Conservation (phyloP, 1,284 basidiomycete species). For the Cystobasidium pallidum region DNA sequence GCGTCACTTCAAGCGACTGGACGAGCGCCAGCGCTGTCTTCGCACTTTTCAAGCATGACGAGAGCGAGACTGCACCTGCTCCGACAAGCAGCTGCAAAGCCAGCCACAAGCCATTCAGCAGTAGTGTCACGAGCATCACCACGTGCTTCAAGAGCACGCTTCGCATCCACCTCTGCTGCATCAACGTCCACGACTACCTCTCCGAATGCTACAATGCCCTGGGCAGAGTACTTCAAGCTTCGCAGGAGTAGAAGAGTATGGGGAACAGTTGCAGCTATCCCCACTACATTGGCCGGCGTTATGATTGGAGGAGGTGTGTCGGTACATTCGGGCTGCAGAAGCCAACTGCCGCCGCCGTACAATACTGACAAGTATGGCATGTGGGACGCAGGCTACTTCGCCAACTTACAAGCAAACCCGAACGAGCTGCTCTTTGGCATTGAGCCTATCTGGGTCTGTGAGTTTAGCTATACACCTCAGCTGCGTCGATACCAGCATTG, state of each 20-base stretch:
- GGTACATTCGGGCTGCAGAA: slow-evolving; percentile 39
- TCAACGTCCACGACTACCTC: neutral
- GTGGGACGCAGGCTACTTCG: slow-evolving; percentile 36
- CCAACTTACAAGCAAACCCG: slow-evolving; percentile 38
- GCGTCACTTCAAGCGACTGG: neutral
- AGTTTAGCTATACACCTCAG: neutral
- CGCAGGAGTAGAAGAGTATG: slow-evolving; percentile 46
- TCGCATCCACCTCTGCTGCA: slow-evolving; percentile 24
- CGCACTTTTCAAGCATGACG: slow-evolving; percentile 34
- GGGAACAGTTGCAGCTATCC: slow-evolving; percentile 50
- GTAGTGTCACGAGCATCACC: neutral
- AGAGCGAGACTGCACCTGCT: slow-evolving; percentile 5
- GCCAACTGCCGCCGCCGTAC: slow-evolving; percentile 46
- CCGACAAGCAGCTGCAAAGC: slow-evolving; percentile 4
- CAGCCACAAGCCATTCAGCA: neutral
- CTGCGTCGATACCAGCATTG: neutral
- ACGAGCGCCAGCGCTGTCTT: neutral
- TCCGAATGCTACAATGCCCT: slow-evolving; percentile 40
- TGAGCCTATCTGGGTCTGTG: slow-evolving; percentile 49
- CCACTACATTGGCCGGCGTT: slow-evolving; percentile 49
- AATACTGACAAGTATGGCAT: slow-evolving; percentile 37
- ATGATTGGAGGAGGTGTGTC: slow-evolving; percentile 38
- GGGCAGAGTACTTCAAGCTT: slow-evolving; percentile 50
- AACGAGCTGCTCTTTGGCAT: slow-evolving; percentile 49
- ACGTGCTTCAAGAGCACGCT: slow-evolving; percentile 13